Evolutionary conservation across 441 rosid genomes (phyloP), one percentile per base, ranked within the genome.

Genomic region (Pelargonium cotyledonis): DNA sequence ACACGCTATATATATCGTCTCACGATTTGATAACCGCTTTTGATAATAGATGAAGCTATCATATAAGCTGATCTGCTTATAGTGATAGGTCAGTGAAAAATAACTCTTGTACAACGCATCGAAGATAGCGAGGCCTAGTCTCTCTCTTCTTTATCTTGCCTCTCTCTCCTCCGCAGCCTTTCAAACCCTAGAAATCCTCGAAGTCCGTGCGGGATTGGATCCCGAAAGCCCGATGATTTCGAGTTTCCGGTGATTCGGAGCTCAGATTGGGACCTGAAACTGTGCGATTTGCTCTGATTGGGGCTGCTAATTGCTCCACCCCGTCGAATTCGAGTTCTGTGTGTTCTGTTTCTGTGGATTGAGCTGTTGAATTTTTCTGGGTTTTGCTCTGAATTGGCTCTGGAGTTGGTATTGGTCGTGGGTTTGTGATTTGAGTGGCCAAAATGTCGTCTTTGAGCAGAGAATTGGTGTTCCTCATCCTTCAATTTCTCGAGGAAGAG

Each of bases 401-500:
- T 51, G 21, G 58, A 51, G 58, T 11, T 51, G 15, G 58, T n/a
- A n/a, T 11, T 51, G 12, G 49, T 44, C 49, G 49, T 44, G 11
- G 49, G 49, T 44, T 44, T 44, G 49, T 9, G 49, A 44, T 44
- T 53, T 53, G 60, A 53, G 60, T 53, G 60, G 21, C 8, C 5
- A 2, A 19, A 57, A 89, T 87, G 96, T 81, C 92, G 29, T 89
- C 90, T 57, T 82, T 86, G 14, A 89, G 96, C 73, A 85, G 89
- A 62, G 96, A 89, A 57, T 90, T 89, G 19, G 92, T 89, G 71
- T 89, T 89, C 72, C 87, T 87, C 55, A 87, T 89, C 82, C 96
- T 88, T 70, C 93, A 89, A 73, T 89, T 89, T 75, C 92, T 89
- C 8, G 96, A 89, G 31, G 92, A 89, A 69, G 96, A 89, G 84